Evolutionary conservation across 768 basidiomycete species (phyloP).

Genomic region (Amanita exitialis): DNA sequence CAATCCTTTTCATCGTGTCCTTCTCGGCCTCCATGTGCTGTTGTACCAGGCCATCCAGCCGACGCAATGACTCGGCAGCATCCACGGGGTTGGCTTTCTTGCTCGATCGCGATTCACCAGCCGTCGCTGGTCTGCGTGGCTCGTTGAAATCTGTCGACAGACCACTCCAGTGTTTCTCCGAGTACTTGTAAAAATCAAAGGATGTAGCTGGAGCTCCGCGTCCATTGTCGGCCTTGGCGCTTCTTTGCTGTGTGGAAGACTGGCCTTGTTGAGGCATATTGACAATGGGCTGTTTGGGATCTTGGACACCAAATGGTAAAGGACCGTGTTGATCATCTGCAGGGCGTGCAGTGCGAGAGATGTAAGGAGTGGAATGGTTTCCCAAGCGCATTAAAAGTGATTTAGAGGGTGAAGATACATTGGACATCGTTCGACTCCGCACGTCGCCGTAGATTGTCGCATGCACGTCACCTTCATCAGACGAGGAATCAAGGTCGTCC

Average conservation of each 20-base stretch:
- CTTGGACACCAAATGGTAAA: conserved; percentile 17
- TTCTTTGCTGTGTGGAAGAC: conserved; percentile 31
- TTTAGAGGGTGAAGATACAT: conserved; percentile 18
- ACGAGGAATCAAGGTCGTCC: conserved; percentile 62
- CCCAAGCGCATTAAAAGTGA: conserved; percentile 52
- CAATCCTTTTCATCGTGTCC: conserved; percentile 71
- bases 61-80: conserved; percentile 51
- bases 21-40: conserved; percentile 81
- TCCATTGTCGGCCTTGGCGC: conserved; percentile 24
- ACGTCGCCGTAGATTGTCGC: conserved; percentile 8
- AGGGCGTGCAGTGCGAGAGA: conserved; percentile 24
- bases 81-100: conserved; percentile 27
- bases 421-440: conserved; percentile 27
- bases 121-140: conserved; percentile 16
- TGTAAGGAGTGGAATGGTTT: conserved; percentile 61
- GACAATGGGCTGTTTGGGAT: conserved; percentile 40
- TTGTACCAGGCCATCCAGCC: conserved; percentile 70
- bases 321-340: conserved; percentile 13
- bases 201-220: conserved; percentile 26
- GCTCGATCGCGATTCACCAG: conserved; percentile 17
- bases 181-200: conserved; percentile 37
- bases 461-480: conserved; percentile 30
- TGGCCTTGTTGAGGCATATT: conserved; percentile 31
- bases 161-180: conserved; percentile 23
- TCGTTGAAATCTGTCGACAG: background rate